phyloP scores from a whole-genome alignment of 2,329 filamentous ascomycete species.

The Venturia asperata region DNA sequence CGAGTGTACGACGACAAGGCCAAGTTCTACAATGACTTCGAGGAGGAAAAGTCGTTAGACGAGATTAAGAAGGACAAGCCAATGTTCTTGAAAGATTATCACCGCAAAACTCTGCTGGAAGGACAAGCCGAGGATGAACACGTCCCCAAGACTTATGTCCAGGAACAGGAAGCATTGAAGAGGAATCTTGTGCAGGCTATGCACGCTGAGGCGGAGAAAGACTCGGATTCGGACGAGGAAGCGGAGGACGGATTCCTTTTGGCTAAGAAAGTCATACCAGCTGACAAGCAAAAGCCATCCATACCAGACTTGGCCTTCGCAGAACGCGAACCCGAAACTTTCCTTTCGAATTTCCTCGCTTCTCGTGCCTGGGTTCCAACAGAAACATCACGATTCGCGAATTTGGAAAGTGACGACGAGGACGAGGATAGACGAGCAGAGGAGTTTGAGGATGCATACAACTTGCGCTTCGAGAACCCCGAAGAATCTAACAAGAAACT shows the following conservation, averaged over 20 bases:
- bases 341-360: conserved; percentile 92
- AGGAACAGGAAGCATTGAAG: conserved; percentile 83
- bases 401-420: conserved; percentile 90
- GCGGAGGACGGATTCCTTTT: conserved; percentile 70
- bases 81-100: conserved; percentile 82
- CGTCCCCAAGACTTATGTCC: conserved; percentile 56
- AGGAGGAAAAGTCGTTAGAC: conserved; percentile 37
- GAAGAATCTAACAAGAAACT: conserved; percentile 80
- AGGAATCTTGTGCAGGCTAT: conserved; percentile 72
- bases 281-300: conserved; percentile 29
- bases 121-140: conserved; percentile 57
- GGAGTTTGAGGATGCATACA: conserved; percentile 86
- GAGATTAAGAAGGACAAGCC: conserved; percentile 65
- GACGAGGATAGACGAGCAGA: conserved; percentile 68
- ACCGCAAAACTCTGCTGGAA: conserved; percentile 77
- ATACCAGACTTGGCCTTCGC: conserved; percentile 59
- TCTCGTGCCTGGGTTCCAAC: conserved; percentile 79
- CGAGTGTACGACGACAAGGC: conserved; percentile 74
- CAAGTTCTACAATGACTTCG: conserved; percentile 67
- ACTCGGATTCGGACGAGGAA: conserved; percentile 44
- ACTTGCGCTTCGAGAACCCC: conserved; percentile 91
- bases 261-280: conserved; percentile 52
- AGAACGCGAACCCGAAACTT: conserved; percentile 83
- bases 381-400: conserved; percentile 60
- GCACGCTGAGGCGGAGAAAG: conserved; percentile 52